Base-by-base conservation (phyloP, 139 green algal species). In the Chlamydomonas applanata region DNA sequence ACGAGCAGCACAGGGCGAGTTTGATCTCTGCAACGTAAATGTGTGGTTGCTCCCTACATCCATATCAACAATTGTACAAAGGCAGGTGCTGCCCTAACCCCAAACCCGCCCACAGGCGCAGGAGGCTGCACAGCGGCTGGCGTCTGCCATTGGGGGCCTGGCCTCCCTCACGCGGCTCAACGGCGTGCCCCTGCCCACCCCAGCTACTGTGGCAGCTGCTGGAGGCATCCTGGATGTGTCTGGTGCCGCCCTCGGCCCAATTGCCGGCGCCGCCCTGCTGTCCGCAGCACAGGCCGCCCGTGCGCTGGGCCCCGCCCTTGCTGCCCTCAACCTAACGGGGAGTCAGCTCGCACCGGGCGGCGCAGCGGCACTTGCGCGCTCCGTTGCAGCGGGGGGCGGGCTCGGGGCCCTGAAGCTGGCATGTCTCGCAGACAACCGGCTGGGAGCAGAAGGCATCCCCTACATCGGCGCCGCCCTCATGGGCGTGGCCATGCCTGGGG, bases 371-470 rank as follows among this genome's bases (percentile, higher is more conserved):
- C n/a, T n/a, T n/a, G n/a, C n/a, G n/a, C n/a, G n/a, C 40, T 49
- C 40, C 7, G 40, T 11, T 3, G 46, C 45, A 9, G 40, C 35
- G 19, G 56, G 30, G 54, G 63, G 2, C 22, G 76, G 62, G 24
- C 22, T 82, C 30, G 20, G 56, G 0, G 25, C 4, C 1, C 56
- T 82, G 46, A n/a, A 69, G 64, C 64, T 59, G 13, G 71, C 66
- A 1, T 85, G 79, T 34, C 75, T 86, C 27, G 80, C 76, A 19
- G 80, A 86, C 64, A 86, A 86, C 49, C 24, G 25, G 2, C 34
- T 83, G 54, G 78, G 78, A 5, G 69, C 68, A 1, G 27, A 69
- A 62, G 76, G 70, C 27, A 33, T 65, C 25, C 22, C 24, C 2
- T 17, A 53, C 16, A 27, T 69, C 25, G 52, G 62, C 9, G 9